A percentile compares a stretch with the other conserved stretches of the same genome.
phyloP scores from a whole-genome alignment of 176 grass and related monocot genomes.

The Oryza australiensis region DNA sequence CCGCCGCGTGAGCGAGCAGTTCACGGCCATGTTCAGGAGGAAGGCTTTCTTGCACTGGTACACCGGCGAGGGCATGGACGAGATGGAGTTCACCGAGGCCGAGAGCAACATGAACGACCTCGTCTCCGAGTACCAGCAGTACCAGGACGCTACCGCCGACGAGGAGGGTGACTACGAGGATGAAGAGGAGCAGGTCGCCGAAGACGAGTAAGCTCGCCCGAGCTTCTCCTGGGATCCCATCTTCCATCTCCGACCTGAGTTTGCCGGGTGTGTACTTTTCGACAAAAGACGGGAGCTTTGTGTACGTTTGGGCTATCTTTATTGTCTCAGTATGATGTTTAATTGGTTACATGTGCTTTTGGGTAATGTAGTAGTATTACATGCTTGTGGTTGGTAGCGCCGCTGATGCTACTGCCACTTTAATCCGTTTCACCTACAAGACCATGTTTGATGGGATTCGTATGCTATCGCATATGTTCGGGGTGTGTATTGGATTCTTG shows the following conservation, averaged over 20 bases:
- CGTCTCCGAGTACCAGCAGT: conserved; percentile 89
- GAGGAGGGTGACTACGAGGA: conserved; percentile 82
- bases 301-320: conserved; percentile 14
- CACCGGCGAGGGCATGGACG: conserved; percentile 89
- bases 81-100: conserved; percentile 89
- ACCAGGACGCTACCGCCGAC: conserved; percentile 80
- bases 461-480: conserved; percentile 41
- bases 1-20: conserved; percentile 88
- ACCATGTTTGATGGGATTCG: conserved; percentile 14
- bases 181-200: conserved; percentile 48
- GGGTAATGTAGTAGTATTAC: conserved; percentile 34
- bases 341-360: conserved; percentile 12
- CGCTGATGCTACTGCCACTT: conserved; percentile 30
- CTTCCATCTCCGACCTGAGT: neutral
- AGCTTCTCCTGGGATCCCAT: neutral
- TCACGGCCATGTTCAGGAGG: conserved; percentile 93
- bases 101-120: conserved; percentile 97
- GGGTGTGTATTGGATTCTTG: conserved; percentile 28
- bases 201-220: conserved; percentile 40
- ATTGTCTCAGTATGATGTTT: neutral
- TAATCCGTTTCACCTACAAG: conserved; percentile 6
- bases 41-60: conserved; percentile 99
- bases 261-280: neutral
- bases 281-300: conserved; percentile 18
- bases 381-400: conserved; percentile 15